Evolutionary conservation across 2,329 filamentous ascomycete genomes (phyloP).

Genomic region (Davidsoniella eucalypti): DNA sequence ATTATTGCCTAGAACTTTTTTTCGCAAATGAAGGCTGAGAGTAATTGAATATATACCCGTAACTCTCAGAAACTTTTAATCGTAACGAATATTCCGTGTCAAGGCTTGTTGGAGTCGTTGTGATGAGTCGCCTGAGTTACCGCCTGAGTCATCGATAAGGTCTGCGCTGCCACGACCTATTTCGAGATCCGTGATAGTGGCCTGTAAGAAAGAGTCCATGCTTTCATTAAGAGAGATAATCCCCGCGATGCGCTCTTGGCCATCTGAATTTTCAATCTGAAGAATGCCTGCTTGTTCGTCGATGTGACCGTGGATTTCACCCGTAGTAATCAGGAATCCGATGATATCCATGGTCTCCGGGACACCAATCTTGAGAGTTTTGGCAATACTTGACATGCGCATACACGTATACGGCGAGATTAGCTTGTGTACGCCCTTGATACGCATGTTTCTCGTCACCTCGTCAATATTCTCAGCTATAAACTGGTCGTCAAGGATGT

Average conservation of each 20-base stretch:
- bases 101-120: too few relatives aligned
- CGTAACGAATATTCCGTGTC: too few relatives aligned
- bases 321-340: slow-evolving; percentile 84
- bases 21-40: too few relatives aligned
- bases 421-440: slow-evolving; percentile 82
- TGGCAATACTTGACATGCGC: slow-evolving; percentile 72
- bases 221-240: slow-evolving; percentile 57
- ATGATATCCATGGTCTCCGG: slow-evolving; percentile 87
- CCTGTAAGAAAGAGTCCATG: slow-evolving; percentile 50
- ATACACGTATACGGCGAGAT: slow-evolving; percentile 92
- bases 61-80: too few relatives aligned
- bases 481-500: slow-evolving; percentile 80
- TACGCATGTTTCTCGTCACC: slow-evolving; percentile 94
- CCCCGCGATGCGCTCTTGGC: slow-evolving; percentile 57
- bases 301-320: slow-evolving; percentile 72
- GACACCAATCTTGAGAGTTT: slow-evolving; percentile 70
- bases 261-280: slow-evolving; percentile 57
- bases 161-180: slow-evolving; percentile 1
- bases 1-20: too few relatives aligned
- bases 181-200: slow-evolving; percentile 63
- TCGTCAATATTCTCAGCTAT: slow-evolving; percentile 99
- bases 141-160: not conserved
- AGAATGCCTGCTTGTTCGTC: slow-evolving; percentile 77
- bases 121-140: too few relatives aligned
- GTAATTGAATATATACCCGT: too few relatives aligned